These are phyloP conservation scores for Panaeolus cyanescens DNA, from an alignment of 768 basidiomycete genomes.

Conservation along the genomic window DNA sequence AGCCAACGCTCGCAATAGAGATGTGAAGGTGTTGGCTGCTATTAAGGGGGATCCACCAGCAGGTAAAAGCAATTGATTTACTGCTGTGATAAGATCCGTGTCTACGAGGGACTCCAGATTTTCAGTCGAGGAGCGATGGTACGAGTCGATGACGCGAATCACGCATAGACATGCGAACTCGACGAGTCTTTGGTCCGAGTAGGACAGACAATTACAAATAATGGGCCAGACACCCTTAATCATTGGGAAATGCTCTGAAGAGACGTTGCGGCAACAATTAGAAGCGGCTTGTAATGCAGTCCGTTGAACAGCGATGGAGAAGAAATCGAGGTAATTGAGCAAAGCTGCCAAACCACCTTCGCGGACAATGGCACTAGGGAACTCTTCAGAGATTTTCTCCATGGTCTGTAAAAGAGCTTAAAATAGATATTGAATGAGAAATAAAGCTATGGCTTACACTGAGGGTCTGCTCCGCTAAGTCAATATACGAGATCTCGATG, in stretches of 20 bases:
- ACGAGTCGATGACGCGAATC: conserved; percentile 92
- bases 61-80: conserved; percentile 84
- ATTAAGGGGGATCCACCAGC: conserved; percentile 87
- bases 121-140: conserved; percentile 81
- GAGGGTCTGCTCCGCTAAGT: conserved; percentile 96
- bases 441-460: conserved; percentile 65
- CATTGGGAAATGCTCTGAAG: conserved; percentile 86
- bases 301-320: conserved; percentile 95
- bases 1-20: conserved; percentile 83
- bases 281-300: conserved; percentile 96
- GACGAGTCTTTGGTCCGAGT: conserved; percentile 95
- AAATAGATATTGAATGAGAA: conserved; percentile 17
- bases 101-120: conserved; percentile 88
- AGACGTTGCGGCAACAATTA: conserved; percentile 94
- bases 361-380: conserved; percentile 92
- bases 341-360: conserved; percentile 94
- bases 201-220: conserved; percentile 88
- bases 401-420: conserved; percentile 67
- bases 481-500: conserved; percentile 96
- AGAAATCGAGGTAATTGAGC: conserved; percentile 96
- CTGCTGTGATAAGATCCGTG: conserved; percentile 72
- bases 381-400: conserved; percentile 98
- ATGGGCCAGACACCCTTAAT: conserved; percentile 90
- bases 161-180: conserved; percentile 95
- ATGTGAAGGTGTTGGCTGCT: conserved; percentile 84